A percentile compares a stretch with the other conserved stretches of the same genome.
phyloP scores from a whole-genome alignment of 192 early-diverging fungal species.

The Piromyces finnis region DNA sequence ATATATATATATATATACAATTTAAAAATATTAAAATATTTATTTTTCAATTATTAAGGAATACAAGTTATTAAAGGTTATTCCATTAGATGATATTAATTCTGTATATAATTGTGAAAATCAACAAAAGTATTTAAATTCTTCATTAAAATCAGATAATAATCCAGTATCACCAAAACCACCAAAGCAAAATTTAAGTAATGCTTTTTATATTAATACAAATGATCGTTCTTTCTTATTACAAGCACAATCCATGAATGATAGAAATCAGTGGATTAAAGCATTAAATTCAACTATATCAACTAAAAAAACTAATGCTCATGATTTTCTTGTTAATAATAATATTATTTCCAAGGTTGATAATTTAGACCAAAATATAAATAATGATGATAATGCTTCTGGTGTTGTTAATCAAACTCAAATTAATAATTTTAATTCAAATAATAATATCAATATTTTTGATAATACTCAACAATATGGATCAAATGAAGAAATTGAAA shows the following conservation, averaged over 20 bases:
- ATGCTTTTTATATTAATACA: slow-evolving; percentile 63
- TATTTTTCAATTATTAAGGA: not conserved
- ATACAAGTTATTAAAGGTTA: not conserved
- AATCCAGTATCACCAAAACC: not conserved
- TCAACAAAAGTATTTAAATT: not conserved
- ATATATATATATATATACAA: too few relatives aligned
- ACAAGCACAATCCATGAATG: slow-evolving; percentile 25
- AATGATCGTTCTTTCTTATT: slow-evolving; percentile 52
- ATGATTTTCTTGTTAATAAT: not conserved
- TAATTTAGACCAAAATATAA: not conserved
- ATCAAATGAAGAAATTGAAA: not conserved
- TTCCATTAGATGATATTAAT: not conserved
- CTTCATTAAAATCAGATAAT: not conserved
- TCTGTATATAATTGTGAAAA: not conserved
- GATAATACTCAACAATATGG: not conserved
- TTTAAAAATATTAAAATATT: too few relatives aligned
- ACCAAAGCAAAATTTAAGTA: not conserved
- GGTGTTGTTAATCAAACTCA: too few relatives aligned
- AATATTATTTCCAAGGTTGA: not conserved
- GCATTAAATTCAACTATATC: not conserved
- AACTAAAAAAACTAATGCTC: not conserved
- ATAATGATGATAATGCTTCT: not conserved
- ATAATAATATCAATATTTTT: not conserved
- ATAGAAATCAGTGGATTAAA: slow-evolving; percentile 46
- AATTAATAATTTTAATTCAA: not conserved